These are phyloP conservation scores for Phytophthora boehmeriae DNA, from an alignment of 352 stramenopile genomes.

Conservation along the genomic window DNA sequence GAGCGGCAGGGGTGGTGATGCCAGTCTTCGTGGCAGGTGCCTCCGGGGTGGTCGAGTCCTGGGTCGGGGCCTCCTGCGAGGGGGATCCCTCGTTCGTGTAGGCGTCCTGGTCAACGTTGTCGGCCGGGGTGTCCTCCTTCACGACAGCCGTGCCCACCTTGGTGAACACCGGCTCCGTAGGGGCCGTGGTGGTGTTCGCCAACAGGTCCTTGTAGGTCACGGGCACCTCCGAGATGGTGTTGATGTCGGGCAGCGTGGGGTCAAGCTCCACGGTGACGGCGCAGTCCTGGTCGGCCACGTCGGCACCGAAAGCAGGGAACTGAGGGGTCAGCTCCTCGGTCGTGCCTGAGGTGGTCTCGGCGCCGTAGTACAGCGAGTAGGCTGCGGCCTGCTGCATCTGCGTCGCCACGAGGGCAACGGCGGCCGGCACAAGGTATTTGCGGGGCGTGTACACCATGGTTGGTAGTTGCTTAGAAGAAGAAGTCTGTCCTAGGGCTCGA, in stretches of 20 bases:
- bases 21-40: slow-evolving; percentile 11
- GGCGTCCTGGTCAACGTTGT: slow-evolving; percentile 10
- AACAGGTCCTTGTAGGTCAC: slow-evolving; percentile 22
- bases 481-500: not conserved
- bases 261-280: slow-evolving; percentile 17
- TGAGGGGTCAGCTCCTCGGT: slow-evolving; percentile 12
- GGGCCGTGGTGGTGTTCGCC: slow-evolving; percentile 18
- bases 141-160: slow-evolving; percentile 26
- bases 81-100: not conserved
- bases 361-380: slow-evolving; percentile 24
- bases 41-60: slow-evolving; percentile 3
- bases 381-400: slow-evolving; percentile 26
- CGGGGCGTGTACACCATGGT: slow-evolving; percentile 35
- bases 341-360: slow-evolving; percentile 9
- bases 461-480: slow-evolving; percentile 3
- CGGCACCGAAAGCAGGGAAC: slow-evolving; percentile 15
- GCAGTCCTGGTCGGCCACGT: slow-evolving; percentile 17
- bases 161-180: slow-evolving; percentile 19
- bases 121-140: slow-evolving; percentile 5
- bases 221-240: slow-evolving; percentile 21
- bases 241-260: slow-evolving; percentile 33
- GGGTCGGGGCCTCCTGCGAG: not conserved
- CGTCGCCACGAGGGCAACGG: slow-evolving; percentile 18
- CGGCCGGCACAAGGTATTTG: slow-evolving; percentile 34
- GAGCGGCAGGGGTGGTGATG: not conserved